These are phyloP conservation scores for Talaromyces adpressus DNA, from an alignment of 495 filamentous ascomycete genomes.

Conservation along the genomic window DNA sequence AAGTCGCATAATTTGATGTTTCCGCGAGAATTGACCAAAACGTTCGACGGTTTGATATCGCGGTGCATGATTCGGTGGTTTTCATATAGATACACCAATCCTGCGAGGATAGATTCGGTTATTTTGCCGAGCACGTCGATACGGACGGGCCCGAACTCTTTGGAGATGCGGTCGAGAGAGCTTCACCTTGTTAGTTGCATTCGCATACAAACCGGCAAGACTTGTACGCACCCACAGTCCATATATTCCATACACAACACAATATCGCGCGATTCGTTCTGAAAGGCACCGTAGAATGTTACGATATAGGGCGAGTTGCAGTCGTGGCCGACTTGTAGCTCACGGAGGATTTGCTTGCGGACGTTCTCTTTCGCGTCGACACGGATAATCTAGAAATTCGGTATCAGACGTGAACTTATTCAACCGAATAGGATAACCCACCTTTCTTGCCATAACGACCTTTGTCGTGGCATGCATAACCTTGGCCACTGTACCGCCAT, in stretches of 20 bases:
- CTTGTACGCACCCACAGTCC: conserved; percentile 79
- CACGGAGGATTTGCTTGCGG: conserved; percentile 89
- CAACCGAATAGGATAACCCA: conserved; percentile 24
- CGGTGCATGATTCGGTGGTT: conserved; percentile 96
- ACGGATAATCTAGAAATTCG: conserved; percentile 70
- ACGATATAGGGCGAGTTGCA: conserved; percentile 96
- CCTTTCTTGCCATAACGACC: conserved; percentile 96
- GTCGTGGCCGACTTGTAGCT: conserved; percentile 96
- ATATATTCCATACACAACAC: conserved; percentile 99
- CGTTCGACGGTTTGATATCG: conserved; percentile 97
- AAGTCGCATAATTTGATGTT: conserved; percentile 98
- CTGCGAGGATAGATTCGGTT: conserved; percentile 90
- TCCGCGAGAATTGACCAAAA: conserved; percentile 88
- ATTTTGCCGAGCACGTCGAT: conserved; percentile 99
- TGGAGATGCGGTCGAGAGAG: conserved; percentile 89
- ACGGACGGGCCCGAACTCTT: conserved; percentile 86
- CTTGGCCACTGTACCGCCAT: conserved; percentile 97
- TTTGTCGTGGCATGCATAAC: conserved; percentile 92
- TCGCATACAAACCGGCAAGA: not conserved
- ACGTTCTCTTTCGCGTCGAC: conserved; percentile 97
- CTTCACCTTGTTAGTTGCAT: conserved; percentile 45
- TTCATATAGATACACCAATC: conserved; percentile 89
- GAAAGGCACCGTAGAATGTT: conserved; percentile 93
- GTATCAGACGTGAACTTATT: not conserved
- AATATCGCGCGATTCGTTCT: conserved; percentile 92